phyloP scores from a whole-genome alignment of 306 rosid species.

The Abrus precatorius region DNA sequence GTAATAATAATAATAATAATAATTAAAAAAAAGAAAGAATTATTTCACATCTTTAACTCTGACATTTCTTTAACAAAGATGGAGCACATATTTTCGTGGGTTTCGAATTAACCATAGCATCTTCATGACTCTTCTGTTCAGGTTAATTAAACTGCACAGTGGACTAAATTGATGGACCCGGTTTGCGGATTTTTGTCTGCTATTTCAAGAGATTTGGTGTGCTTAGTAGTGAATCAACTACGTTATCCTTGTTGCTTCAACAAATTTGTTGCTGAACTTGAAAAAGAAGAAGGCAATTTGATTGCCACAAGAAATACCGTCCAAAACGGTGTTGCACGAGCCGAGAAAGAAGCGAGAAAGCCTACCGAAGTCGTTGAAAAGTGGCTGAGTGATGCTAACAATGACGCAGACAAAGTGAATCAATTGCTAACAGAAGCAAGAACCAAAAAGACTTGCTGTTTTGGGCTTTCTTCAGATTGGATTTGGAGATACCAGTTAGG shows the following conservation, averaged over 20 bases:
- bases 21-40: no score
- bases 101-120: no score
- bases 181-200: neutral
- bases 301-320: neutral
- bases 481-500: neutral
- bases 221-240: neutral
- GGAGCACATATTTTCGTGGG: no score
- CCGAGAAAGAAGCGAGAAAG: neutral
- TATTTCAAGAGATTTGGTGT: neutral
- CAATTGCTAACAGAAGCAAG: neutral
- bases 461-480: no score
- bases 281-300: no score
- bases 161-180: neutral
- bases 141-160: no score
- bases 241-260: conserved; percentile 21
- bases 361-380: neutral
- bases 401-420: neutral
- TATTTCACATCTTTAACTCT: no score
- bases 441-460: neutral
- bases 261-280: neutral
- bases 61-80: no score
- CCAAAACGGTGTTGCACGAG: neutral
- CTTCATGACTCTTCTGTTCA: no score
- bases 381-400: conserved; percentile 14
- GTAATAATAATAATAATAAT: no score